Evolutionary conservation across 306 rosid genomes (phyloP).

Genomic region (Quercus robur): DNA sequence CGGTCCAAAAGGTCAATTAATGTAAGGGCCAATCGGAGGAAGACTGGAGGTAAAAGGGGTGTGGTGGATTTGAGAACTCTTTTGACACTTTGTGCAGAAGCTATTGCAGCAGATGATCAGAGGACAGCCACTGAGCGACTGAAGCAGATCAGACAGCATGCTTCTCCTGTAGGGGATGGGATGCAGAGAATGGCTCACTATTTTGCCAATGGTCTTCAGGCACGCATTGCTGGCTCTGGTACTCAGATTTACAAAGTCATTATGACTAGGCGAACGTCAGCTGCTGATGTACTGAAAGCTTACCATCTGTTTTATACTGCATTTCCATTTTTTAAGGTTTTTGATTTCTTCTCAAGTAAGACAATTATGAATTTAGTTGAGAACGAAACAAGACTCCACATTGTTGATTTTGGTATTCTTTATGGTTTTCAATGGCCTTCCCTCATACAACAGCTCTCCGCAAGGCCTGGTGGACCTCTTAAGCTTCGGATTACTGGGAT

Average conservation of each 20-base stretch:
- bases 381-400: constrained; percentile 34
- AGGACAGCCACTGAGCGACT: constrained; percentile 21
- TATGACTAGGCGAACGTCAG: constrained; percentile 32
- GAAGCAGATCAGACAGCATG: constrained; percentile 34
- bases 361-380: constrained; percentile 33
- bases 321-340: constrained; percentile 31
- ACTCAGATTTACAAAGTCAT: constrained; percentile 30
- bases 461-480: constrained; percentile 34
- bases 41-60: constrained; percentile 25
- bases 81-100: constrained; percentile 36
- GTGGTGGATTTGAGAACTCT: constrained; percentile 38
- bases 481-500: constrained; percentile 39
- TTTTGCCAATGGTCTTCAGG: constrained; percentile 41
- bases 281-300: constrained; percentile 39
- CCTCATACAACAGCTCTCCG: constrained; percentile 22
- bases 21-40: constrained; percentile 30
- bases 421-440: constrained; percentile 41
- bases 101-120: constrained; percentile 29
- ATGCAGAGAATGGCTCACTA: constrained; percentile 37
- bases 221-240: constrained; percentile 38
- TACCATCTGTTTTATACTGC: constrained; percentile 34
- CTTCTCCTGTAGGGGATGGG: constrained; percentile 32
- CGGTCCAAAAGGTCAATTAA: constrained; percentile 22
- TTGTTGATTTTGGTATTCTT: constrained; percentile 36
- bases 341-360: constrained; percentile 30